Base-by-base conservation (phyloP, 1,284 basidiomycete genomes). In the Microbotryum intermedium region DNA sequence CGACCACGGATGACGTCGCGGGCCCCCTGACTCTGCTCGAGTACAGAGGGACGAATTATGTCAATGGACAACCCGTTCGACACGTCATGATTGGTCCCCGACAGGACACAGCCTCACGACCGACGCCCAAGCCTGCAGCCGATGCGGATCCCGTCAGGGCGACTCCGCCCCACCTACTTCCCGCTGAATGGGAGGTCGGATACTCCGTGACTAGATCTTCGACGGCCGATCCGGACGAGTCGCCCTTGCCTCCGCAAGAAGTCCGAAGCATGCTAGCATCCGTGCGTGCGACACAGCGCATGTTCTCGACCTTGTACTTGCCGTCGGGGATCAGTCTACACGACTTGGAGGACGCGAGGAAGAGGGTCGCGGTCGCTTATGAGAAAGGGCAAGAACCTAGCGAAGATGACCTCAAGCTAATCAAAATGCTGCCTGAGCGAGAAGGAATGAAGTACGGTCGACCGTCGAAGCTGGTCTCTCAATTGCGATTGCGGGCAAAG, bases 281-380 rank as follows among this genome's bases (percentile, higher is more conserved):
- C 6, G 53, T 52, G 8, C 59, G 65, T 28, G 46, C 18, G 9
- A 49, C 50, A 28, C 65, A 67, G 42, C 21, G 23, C 20, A 64
- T 61, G 60, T 67, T 67, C 48, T 61, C 59, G 18, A 51, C 52
- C 26, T 34, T 67, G 48, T 55, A 51, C 25, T 47, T 67, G 18
- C 65, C 65, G n/a, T 49, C 62, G 9, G 65, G 65, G 6, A 53
- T 67, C 25, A 46, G 52, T 3, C 28, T 30, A 13, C 45, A 47
- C 30, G 65, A 57, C 13, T 45, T 61, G 21, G 42, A 42, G 2
- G 50, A 16, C 3, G 65, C 65, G 18, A 56, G 53, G 2, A 50
- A 57, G 34, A 53, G 42, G 26, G 30, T 49, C 13, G 65, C 59
- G 23, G 26, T 16, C 23, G 23, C 50, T 51, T n/a, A 53, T 13